Evolutionary conservation across 2,329 filamentous ascomycete species (phyloP).

Genomic region (Sporothrix brasiliensis): DNA sequence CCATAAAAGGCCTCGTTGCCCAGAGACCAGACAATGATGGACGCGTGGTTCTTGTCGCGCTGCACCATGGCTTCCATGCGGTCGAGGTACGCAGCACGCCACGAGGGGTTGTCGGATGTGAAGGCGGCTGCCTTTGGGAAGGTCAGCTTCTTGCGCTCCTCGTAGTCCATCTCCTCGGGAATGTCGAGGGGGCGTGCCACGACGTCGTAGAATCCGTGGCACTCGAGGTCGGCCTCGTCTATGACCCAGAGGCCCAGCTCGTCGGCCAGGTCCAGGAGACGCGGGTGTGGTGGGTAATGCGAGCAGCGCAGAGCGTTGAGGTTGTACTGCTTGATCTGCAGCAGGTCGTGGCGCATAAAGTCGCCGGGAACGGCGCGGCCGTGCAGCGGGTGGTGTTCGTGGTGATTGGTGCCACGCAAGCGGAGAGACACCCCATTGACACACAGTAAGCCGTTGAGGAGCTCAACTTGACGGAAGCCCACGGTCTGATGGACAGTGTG

Average conservation of each 20-base stretch:
- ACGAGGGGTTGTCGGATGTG: constrained; percentile 63
- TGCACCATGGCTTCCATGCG: constrained; percentile 65
- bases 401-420: constrained; percentile 67
- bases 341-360: constrained; percentile 63
- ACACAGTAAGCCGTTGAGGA: constrained; percentile 60
- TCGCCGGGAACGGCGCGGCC: constrained; percentile 66
- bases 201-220: constrained; percentile 57
- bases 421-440: constrained; percentile 66
- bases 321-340: constrained; percentile 71
- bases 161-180: constrained; percentile 60
- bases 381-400: constrained; percentile 68
- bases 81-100: constrained; percentile 68
- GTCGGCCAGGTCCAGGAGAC: constrained; percentile 62
- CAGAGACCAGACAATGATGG: constrained; percentile 72
- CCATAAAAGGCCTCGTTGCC: constrained; percentile 76
- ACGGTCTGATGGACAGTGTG: constrained; percentile 57
- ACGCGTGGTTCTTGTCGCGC: constrained; percentile 71
- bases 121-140: constrained; percentile 59
- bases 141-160: constrained; percentile 61
- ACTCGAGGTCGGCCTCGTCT: constrained; percentile 56
- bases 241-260: constrained; percentile 67
- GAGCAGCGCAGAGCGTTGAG: constrained; percentile 71
- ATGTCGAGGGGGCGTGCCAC: constrained; percentile 56
- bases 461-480: constrained; percentile 66
- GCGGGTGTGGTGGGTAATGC: constrained; percentile 67